A percentile compares a stretch with the other conserved stretches of the same genome.
These are phyloP conservation scores for Saccharomycopsis oosterbeekiorum DNA, from an alignment of 805 yeast species.

Conservation along the genomic window DNA sequence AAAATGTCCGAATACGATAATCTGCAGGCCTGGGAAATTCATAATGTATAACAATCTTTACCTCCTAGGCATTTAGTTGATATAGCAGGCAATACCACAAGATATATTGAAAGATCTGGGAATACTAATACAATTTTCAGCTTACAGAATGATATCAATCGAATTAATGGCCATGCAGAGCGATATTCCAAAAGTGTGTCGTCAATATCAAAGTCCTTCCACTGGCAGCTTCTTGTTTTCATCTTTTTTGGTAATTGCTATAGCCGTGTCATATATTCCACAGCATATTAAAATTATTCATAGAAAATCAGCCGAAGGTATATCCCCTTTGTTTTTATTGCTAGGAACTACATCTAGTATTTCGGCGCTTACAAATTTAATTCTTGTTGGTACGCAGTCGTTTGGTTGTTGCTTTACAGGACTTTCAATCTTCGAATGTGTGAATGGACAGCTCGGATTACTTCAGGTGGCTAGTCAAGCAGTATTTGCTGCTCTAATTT, in stretches of 20 bases:
- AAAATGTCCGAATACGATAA: no score
- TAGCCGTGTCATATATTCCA: slow-evolving; percentile 62
- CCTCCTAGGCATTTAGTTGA: no score
- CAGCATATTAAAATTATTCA: slow-evolving; percentile 54
- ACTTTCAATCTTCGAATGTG: slow-evolving; percentile 45
- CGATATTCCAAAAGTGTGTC: background rate
- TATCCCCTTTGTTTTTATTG: slow-evolving; percentile 61
- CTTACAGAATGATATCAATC: no score
- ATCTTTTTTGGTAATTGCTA: slow-evolving; percentile 50
- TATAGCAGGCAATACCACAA: no score
- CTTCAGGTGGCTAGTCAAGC: slow-evolving; percentile 60
- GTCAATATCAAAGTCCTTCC: slow-evolving; percentile 30
- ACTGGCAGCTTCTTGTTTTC: slow-evolving; percentile 39
- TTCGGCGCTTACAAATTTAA: slow-evolving; percentile 56
- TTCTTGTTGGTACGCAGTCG: slow-evolving; percentile 51
- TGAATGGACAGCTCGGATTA: slow-evolving; percentile 55
- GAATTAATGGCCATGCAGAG: background rate
- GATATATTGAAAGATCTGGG: no score
- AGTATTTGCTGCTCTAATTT: slow-evolving; percentile 45
- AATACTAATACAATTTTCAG: no score
- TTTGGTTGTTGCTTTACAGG: slow-evolving; percentile 46
- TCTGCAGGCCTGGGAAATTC: no score
- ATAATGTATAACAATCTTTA: no score
- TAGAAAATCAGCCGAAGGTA: slow-evolving; percentile 63
- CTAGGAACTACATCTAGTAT: slow-evolving; percentile 64